Percentiles rank a stretch among this genome's conserved stretches.
phyloP scores from a whole-genome alignment of 768 basidiomycete genomes.

The Agaricus sinodeliciosus region DNA sequence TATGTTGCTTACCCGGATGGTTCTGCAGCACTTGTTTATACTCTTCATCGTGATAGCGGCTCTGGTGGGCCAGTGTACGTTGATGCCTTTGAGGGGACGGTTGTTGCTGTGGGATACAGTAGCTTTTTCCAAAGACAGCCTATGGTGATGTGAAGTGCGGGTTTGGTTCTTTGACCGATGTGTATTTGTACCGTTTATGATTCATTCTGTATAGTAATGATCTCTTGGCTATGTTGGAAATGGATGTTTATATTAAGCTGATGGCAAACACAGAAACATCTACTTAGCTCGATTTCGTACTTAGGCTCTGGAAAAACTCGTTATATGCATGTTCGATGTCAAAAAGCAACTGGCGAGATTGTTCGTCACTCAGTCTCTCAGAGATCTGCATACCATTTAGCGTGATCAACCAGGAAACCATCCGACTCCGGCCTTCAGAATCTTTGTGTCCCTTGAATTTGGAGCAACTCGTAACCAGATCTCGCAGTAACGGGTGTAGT shows the following conservation, averaged over 20 bases:
- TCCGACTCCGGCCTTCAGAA: slow-evolving; percentile 92
- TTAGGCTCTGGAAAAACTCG: slow-evolving; percentile 82
- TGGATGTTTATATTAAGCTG: background rate
- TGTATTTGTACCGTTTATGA: slow-evolving; percentile 22
- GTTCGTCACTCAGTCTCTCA: slow-evolving; percentile 93
- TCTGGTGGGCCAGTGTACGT: too few species aligned
- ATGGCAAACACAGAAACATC: background rate
- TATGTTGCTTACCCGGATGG: too few species aligned
- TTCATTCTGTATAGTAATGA: background rate
- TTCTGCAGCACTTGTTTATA: too few species aligned
- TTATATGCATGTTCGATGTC: slow-evolving; percentile 96
- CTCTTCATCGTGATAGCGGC: too few species aligned
- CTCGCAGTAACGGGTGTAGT: slow-evolving; percentile 89
- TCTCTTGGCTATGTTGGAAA: background rate
- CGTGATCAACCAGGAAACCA: slow-evolving; percentile 95
- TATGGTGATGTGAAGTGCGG: too few species aligned
- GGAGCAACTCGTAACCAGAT: slow-evolving; percentile 91
- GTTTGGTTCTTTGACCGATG: slow-evolving; percentile 39
- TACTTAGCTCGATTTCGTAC: slow-evolving; percentile 12
- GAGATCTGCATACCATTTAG: slow-evolving; percentile 96
- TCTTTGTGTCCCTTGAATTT: slow-evolving; percentile 93
- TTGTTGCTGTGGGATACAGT: too few species aligned
- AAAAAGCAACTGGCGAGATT: slow-evolving; percentile 89
- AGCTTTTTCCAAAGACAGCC: too few species aligned
- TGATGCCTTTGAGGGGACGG: too few species aligned